Percentiles rank a stretch among this genome's conserved stretches.
These are phyloP conservation scores for Fusarium pseudograminearum DNA, from an alignment of 2,329 filamentous ascomycete species.

Conservation along the genomic window DNA sequence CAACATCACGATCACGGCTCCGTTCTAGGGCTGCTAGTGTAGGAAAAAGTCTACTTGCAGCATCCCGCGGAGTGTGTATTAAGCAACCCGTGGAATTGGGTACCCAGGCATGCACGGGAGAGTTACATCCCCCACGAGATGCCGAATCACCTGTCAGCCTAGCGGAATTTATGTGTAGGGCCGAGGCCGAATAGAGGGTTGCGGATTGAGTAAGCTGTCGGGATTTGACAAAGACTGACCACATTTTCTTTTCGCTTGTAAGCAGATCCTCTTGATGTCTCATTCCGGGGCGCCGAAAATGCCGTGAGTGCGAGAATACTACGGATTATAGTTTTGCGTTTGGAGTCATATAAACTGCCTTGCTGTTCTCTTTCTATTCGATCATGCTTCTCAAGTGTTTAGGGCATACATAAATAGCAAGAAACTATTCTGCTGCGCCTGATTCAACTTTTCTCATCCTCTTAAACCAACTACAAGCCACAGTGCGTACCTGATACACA, in stretches of 20 bases:
- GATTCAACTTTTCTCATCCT: not conserved
- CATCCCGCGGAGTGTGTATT: not conserved
- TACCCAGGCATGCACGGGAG: conserved; percentile 6
- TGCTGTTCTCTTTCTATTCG: conserved; percentile 4
- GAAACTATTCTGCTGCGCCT: not conserved
- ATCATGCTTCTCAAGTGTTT: not conserved
- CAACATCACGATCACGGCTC: conserved; percentile 7
- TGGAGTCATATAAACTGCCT: conserved; percentile 30
- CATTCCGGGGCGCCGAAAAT: conserved; percentile 21
- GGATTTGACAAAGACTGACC: conserved; percentile 18
- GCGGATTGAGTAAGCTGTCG: conserved; percentile 33
- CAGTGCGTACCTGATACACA: conserved; percentile 19
- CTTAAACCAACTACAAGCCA: conserved; percentile 1
- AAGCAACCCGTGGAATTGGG: not conserved
- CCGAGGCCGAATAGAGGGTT: conserved; percentile 34
- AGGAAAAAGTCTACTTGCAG: not conserved
- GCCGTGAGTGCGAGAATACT: conserved; percentile 9
- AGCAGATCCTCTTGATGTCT: conserved; percentile 17
- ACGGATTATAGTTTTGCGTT: not conserved
- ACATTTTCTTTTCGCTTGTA: conserved; percentile 23
- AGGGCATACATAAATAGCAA: not conserved
- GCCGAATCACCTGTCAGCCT: conserved; percentile 36
- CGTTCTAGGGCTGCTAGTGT: conserved; percentile 38
- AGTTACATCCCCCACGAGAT: conserved; percentile 30
- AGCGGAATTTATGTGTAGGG: conserved; percentile 22